Evolutionary conservation across 2,329 filamentous ascomycete species (phyloP), one percentile per base, ranked within the genome.

Genomic region (Aspergillus luchuensis): DNA sequence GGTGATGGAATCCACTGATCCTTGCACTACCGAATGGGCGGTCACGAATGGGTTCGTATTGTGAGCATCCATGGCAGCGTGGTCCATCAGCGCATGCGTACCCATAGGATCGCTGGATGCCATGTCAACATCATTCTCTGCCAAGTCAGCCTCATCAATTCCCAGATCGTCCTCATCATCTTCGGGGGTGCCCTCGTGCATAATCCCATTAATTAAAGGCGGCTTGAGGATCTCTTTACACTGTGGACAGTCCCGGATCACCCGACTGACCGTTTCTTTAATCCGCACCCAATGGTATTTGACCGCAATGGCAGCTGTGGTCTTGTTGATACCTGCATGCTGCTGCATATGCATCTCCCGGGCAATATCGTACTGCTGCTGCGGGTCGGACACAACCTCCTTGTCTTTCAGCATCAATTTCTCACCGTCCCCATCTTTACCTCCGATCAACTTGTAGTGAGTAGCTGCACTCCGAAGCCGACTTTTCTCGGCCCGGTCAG

Each of bases 251-350:
- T 95, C 94, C 69, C 91, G 89, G 77, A 98, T 97, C 69, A 97
- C 93, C 74, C 94, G 89, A 74, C 90, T 95, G 63, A 97, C 95
- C 0, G 94, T 98, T 78, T 97, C 93, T 76, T 98, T 99, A 80
- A 98, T 98, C 63, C 94, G 87, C 51, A 96, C 93, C 95, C 95
- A 99, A 78, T 98, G 95, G 74, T 94, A 97, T 72, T 89, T 90
- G 73, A 97, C 91, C 10, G 94, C 92, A 70, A 99, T 97, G 19
- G 88, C 90, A 19, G 94, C 93, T 1, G 94, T 98, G 0, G 94
- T 98, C 81, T 97, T 97, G 82, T 99, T 99, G 82, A 98, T 98
- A 55, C 95, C 95, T 6, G 90, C 92, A 73, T 99, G 95, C 45
- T 89, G 84, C 59, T 82, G 78, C 56, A 87, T 82, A 77, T 99